Evolutionary conservation across 306 rosid genomes (phyloP), one percentile per base, ranked within the genome.

Genomic region (Rosa rugosa): DNA sequence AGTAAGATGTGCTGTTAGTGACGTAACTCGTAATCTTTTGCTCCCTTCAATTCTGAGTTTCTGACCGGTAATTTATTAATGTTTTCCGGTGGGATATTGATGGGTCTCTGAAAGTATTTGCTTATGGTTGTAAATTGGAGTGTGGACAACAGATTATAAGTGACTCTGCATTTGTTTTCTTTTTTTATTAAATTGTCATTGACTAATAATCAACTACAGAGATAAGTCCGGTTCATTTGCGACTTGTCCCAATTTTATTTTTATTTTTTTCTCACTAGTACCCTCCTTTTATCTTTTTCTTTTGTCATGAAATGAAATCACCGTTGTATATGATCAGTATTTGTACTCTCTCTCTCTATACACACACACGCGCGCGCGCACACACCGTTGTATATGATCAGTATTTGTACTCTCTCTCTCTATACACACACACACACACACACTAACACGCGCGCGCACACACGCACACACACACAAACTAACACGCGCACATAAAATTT

Each of bases 61-160:
- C 20, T 42, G 71, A 45, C 64, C 18, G 68, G 47, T 73, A 47
- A 22, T 34, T 22, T 54, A 54, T 54, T 73, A 14, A n/a, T 75
- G 54, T 42, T 44, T 59, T 42, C 16, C 36, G 23, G 67, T 13
- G 42, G 73, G 82, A 73, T 34, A 44, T 34, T 71, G 72, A 60
- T 38, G 45, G 22, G 47, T 34, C 34, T 31, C 23, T 2, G 44
- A 72, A n/a, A 72, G 47, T 44, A 47, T 31, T 38, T 20, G 22
- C 36, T 18, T 64, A 25, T 60, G 47, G 59, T 71, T 64, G 77
- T 62, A 80, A 71, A 80, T 49, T 41, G 50, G 79, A 50, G 78
- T 46, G 46, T 60, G 44, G 54, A 53, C 75, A 18, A 57, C 0
- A 72, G 31, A 63, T 80, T 38, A 18, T 63, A 31, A 63, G 53